Evolutionary conservation across 2,329 filamentous ascomycete genomes (phyloP), one percentile per base, ranked within the genome.

Genomic region (Botryotinia narcissicola): DNA sequence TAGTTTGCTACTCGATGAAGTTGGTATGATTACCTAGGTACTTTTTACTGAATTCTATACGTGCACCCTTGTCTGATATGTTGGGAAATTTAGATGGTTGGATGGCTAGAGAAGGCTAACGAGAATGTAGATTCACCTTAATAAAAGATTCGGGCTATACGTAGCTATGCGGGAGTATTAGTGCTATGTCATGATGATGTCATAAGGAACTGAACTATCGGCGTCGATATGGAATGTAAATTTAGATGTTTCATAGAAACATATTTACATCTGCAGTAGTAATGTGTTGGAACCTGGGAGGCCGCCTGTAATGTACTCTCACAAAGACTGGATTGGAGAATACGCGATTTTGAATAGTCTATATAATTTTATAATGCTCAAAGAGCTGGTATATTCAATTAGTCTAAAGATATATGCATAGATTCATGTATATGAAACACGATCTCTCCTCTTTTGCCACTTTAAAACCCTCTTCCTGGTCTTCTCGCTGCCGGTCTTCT

Each of bases 381-480:
- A 42, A 20, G 35, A 57, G 64, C 64, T 68, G 48, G 35, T 57
- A 68, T 57, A 42, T 68, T 68, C 46, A 57, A 68, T 68, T 40
- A 42, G 16, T 40, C 46, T 40, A 16, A 68, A 25, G 16, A 42
- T 22, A 40, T 54, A 32, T 68, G 16, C 46, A 68, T 42, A 57
- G 8, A 18, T 25, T 37, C 25, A 57, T 68, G 16, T 42, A 57
- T n/a, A 14, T 42, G n/a, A 29, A 68, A 68, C 35, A 62, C 60
- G 22, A 35, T 18, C 25, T 22, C 14, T 57, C 3, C 51, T 57
- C 6, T 29, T 29, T 29, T 44, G 40, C 25, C 37, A 32, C 37
- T 59, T 73, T 25, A 74, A 32, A 74, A 74, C 16, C 73, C 73
- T 20, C 73, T 61, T 25, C 71, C 73, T 42, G 71, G 59, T 20